Conservation (phyloP, 495 filamentous ascomycete species). For the Annulohypoxylon stygium region DNA sequence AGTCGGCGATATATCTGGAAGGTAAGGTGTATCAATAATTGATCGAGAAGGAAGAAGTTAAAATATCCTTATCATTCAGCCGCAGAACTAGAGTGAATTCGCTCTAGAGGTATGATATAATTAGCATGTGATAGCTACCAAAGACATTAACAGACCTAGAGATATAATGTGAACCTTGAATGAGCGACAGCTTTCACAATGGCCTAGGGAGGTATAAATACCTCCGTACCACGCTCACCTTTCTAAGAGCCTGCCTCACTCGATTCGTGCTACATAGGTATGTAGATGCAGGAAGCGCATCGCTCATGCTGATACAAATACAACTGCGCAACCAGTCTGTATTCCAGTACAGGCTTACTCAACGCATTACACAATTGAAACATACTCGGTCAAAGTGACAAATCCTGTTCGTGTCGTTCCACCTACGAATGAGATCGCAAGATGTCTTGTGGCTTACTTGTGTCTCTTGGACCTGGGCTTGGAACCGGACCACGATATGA, state of each 20-base stretch:
- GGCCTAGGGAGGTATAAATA: background rate
- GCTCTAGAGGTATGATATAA: background rate
- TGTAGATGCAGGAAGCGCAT: background rate
- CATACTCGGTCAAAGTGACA: constrained; percentile 1
- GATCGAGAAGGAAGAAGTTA: background rate
- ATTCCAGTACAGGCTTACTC: background rate
- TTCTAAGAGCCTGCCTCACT: background rate
- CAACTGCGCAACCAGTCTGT: background rate
- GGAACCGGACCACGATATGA: background rate
- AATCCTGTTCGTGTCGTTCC: background rate
- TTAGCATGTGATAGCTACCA: background rate
- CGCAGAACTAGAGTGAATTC: background rate
- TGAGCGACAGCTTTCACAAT: no score
- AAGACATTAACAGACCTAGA: background rate
- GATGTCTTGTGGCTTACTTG: constrained; percentile 3
- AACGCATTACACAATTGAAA: background rate
- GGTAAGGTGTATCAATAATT: background rate
- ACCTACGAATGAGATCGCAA: constrained; percentile 1
- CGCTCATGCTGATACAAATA: background rate
- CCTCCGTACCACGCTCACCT: background rate
- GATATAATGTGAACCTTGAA: no score
- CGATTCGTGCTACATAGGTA: background rate
- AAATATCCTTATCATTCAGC: background rate
- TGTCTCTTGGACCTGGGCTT: background rate
- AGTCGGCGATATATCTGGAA: background rate